Conservation (phyloP, 352 stramenopile genomes). For the Pythium aristosporum region DNA sequence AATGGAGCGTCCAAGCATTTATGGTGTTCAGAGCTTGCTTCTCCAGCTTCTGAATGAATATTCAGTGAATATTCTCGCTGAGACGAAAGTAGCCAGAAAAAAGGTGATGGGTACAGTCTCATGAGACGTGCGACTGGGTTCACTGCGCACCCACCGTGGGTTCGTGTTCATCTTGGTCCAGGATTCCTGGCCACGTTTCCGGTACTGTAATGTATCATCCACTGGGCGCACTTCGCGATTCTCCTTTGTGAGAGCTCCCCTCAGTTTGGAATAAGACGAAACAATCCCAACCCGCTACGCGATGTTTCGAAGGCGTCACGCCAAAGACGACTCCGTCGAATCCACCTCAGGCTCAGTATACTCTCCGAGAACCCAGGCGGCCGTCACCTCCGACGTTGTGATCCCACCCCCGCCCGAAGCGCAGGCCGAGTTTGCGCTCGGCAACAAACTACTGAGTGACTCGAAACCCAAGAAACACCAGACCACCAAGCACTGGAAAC, state of each 20-base stretch:
- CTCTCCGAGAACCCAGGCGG: neutral
- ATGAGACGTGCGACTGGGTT: too few species aligned
- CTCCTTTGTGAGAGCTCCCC: neutral
- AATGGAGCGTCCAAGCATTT: too few species aligned
- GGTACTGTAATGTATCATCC: too few species aligned
- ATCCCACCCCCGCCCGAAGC: constrained; percentile 1
- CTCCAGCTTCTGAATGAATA: too few species aligned
- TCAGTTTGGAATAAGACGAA: neutral
- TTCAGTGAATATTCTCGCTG: too few species aligned
- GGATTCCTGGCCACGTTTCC: too few species aligned
- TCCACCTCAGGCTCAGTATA: neutral
- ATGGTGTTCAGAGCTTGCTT: too few species aligned
- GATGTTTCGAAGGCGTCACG: neutral
- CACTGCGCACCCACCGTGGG: too few species aligned
- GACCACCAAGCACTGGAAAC: constrained; percentile 2
- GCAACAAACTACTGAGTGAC: neutral
- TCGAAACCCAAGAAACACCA: neutral
- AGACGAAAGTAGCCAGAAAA: too few species aligned
- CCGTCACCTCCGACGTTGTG: neutral
- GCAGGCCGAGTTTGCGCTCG: neutral
- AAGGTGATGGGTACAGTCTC: too few species aligned
- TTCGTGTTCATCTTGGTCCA: too few species aligned
- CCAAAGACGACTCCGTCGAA: neutral
- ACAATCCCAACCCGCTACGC: neutral
- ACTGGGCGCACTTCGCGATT: too few species aligned